phyloP scores from a whole-genome alignment of 139 green algal genomes.

The Microglena sp. region DNA sequence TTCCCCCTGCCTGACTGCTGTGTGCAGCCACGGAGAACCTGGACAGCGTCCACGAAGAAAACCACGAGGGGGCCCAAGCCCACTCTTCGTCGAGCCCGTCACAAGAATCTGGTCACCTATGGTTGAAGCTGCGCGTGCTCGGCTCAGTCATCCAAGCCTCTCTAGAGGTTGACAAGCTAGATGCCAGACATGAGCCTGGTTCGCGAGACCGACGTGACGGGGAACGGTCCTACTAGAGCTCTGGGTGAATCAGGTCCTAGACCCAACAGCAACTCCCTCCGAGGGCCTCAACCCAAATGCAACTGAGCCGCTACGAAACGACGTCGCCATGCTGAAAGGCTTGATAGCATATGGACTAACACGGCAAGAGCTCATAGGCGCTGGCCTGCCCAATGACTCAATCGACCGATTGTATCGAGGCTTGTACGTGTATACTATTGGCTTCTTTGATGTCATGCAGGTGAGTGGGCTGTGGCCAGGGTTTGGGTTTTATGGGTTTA shows the following conservation, averaged over 20 bases:
- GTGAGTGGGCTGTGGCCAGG: too few relatives aligned
- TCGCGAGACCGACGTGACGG: constrained; percentile 10
- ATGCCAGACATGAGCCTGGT: constrained; percentile 8
- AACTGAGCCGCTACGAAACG: constrained; percentile 1
- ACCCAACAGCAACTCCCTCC: constrained; percentile 5
- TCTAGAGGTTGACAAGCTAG: constrained; percentile 15
- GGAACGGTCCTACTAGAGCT: constrained; percentile 30
- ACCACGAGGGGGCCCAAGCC: too few relatives aligned
- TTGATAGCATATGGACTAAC: constrained; percentile 24
- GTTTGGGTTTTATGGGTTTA: too few relatives aligned
- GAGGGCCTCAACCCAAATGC: background rate
- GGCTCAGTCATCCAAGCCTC: constrained; percentile 7
- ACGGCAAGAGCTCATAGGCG: constrained; percentile 26
- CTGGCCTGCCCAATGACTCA: constrained; percentile 27
- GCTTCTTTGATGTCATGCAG: constrained; percentile 45
- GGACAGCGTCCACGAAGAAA: too few relatives aligned
- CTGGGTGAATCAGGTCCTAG: constrained; percentile 35
- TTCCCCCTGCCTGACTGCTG: too few relatives aligned
- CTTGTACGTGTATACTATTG: constrained; percentile 49
- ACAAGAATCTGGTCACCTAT: constrained; percentile 16
- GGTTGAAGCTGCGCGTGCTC: background rate
- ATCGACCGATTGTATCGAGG: constrained; percentile 37
- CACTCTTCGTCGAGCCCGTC: constrained; percentile 15
- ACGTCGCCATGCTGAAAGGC: constrained; percentile 11
- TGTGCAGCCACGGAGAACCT: too few relatives aligned